Percentiles rank a stretch among this genome's conserved stretches.
These are phyloP conservation scores for Boechera stricta DNA, from an alignment of 345 rosid species.

Conservation along the genomic window DNA sequence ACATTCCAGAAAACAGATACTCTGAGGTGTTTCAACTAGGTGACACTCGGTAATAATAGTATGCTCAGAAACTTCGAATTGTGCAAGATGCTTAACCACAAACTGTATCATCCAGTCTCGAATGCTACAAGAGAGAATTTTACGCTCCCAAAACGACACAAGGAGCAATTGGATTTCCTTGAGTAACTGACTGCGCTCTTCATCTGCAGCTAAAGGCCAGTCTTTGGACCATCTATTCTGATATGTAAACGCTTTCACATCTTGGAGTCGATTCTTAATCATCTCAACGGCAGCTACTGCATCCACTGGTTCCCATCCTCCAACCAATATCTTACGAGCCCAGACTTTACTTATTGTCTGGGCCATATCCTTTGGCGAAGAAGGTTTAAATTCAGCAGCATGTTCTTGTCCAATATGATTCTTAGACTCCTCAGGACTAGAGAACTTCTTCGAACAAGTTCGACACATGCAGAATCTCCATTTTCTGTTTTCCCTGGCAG, in stretches of 20 bases:
- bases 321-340: constrained; percentile 6
- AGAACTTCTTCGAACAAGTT: constrained; percentile 6
- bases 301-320: constrained; percentile 26
- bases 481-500: background rate
- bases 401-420: constrained; percentile 23
- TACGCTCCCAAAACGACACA: background rate
- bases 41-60: background rate
- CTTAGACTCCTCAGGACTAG: background rate
- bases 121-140: constrained; percentile 18
- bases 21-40: constrained; percentile 22
- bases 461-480: constrained; percentile 24
- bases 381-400: background rate
- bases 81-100: constrained; percentile 5
- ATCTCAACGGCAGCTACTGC: constrained; percentile 10
- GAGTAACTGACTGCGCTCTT: constrained; percentile 15
- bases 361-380: background rate
- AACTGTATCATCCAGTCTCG: constrained; percentile 7
- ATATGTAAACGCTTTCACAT: constrained; percentile 30
- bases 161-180: constrained; percentile 1
- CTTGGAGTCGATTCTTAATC: constrained; percentile 6
- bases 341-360: background rate
- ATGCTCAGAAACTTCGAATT: background rate
- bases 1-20: constrained; percentile 21
- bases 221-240: constrained; percentile 26
- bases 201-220: constrained; percentile 20